Percentiles rank a stretch among this genome's conserved stretches.
Evolutionary conservation across 139 green algal species (phyloP).

Genomic region (Pleodorina starrii): DNA sequence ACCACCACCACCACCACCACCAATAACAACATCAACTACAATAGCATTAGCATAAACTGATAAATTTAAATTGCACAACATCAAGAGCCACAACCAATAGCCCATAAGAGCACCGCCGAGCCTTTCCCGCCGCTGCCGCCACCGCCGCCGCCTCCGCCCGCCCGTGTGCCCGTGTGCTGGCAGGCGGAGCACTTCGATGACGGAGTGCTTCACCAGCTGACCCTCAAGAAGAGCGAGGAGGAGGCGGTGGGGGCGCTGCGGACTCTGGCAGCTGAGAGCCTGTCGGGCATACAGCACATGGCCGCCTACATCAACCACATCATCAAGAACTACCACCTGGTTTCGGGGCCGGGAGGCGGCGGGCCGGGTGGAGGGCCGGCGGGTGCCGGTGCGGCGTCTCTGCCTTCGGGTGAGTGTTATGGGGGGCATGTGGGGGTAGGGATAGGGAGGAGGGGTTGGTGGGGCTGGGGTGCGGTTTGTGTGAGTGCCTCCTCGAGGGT

Average conservation of each 20-base stretch:
- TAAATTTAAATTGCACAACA: no score
- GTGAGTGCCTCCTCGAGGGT: no score
- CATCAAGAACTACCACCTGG: slow-evolving; percentile 62
- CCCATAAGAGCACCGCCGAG: no score
- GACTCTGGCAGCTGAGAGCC: slow-evolving; percentile 55
- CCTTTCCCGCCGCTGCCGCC: no score
- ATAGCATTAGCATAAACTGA: no score
- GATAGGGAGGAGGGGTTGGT: no score
- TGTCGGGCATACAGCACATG: slow-evolving; percentile 65
- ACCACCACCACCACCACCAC: neutral
- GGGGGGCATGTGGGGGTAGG: neutral
- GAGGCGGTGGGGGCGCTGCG: slow-evolving; percentile 68
- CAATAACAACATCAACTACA: no score
- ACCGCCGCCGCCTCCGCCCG: no score
- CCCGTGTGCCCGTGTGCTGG: no score
- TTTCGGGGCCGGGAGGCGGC: no score
- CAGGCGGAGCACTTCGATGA: slow-evolving; percentile 73
- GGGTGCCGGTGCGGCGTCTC: neutral
- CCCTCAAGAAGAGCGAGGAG: slow-evolving; percentile 64
- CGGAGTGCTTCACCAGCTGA: slow-evolving; percentile 71
- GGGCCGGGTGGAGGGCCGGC: neutral
- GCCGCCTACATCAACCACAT: slow-evolving; percentile 73
- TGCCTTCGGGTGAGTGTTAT: slow-evolving; percentile 13
- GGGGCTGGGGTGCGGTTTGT: no score
- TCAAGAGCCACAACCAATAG: no score